A percentile compares a stretch with the other conserved stretches of the same genome.
phyloP scores from a whole-genome alignment of 768 basidiomycete species.

The Lactifluus pinguis region DNA sequence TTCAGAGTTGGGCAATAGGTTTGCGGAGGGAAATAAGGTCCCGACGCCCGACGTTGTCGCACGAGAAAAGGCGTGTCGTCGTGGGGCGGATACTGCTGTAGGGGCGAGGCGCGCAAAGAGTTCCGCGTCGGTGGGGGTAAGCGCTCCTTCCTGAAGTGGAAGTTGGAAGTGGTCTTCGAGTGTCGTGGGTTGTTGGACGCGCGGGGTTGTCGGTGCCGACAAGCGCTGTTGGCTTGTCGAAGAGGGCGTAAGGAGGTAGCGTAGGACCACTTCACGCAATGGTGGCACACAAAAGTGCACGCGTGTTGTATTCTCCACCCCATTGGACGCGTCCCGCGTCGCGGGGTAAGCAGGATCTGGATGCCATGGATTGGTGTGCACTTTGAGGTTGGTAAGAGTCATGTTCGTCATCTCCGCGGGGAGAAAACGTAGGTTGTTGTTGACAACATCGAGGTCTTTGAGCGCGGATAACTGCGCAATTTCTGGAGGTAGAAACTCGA shows the following conservation, averaged over 20 bases:
- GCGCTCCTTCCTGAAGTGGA: conserved; percentile 10
- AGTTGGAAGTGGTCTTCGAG: conserved; percentile 14
- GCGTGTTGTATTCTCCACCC: not conserved
- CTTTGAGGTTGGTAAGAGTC: conserved; percentile 9
- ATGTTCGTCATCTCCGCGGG: conserved; percentile 17
- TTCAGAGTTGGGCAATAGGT: not conserved
- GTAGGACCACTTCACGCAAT: conserved; percentile 16
- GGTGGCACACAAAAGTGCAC: conserved; percentile 11
- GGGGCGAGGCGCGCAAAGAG: conserved; percentile 11
- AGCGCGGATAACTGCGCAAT: conserved; percentile 13
- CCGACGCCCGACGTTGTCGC: conserved; percentile 8
- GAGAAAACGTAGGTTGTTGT: conserved; percentile 16
- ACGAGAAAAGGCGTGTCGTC: conserved; percentile 12
- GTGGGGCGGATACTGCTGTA: conserved; percentile 7
- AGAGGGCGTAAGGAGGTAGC: conserved; percentile 14
- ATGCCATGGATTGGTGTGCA: conserved; percentile 18
- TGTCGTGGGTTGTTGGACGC: not conserved
- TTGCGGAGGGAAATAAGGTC: not conserved
- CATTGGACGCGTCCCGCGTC: too few species aligned
- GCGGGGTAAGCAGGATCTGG: conserved; percentile 1
- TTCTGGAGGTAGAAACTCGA: conserved; percentile 13
- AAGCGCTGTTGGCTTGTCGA: not conserved
- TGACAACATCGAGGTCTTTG: conserved; percentile 15
- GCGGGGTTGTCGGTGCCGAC: not conserved
- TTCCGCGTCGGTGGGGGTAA: conserved; percentile 6